Evolutionary conservation across 208 protist genomes (phyloP), one percentile per base, ranked within the genome.

Genomic region (Endotrypanum monterogeii): DNA sequence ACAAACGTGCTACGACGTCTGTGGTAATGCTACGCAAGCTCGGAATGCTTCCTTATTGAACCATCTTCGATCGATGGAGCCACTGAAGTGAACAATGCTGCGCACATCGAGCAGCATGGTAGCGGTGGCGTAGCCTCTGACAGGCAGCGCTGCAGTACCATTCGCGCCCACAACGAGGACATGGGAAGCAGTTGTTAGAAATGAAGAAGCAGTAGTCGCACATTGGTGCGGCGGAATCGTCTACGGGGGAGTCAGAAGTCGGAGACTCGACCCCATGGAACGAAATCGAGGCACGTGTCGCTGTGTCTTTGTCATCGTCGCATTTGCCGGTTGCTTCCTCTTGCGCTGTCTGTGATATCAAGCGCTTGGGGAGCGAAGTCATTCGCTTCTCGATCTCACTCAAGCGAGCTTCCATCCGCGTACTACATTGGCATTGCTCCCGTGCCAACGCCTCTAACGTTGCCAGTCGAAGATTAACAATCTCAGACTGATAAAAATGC

Each of bases 81-180:
- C 16, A 44, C 30, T 20, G 46, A 55, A 50, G 66, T n/a, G 23
- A 18, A 70, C 39, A 44, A 16, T 16, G 32, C n/a, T 56, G 66
- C 39, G 68, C 48, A 71, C 89, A 93, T n/a, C 86, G 71, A 20
- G 80, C 48, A 7, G 65, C 71, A 68, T 93, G 89, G 7, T 74
- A 56, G 67, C 79, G 62, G 14, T 56, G n/a, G 35, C 89, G 85
- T n/a, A 94, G 70, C 16, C 80, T 73, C 55, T 84, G 78, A 57
- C 89, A 94, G 25, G 58, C 71, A 39, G 71, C 80, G 54, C 89
- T 92, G 70, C 89, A 94, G 71, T 94, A 94, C 87, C 87, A 94
- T 82, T 94, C 89, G 9, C 79, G 78, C 3, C 80, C 72, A 60
- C 89, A 94, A 0, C 25, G 57, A 18, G 82, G 76, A 50, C 89